phyloP scores from a whole-genome alignment of 768 basidiomycete genomes.

The Trichaptum fuscoviolaceum region DNA sequence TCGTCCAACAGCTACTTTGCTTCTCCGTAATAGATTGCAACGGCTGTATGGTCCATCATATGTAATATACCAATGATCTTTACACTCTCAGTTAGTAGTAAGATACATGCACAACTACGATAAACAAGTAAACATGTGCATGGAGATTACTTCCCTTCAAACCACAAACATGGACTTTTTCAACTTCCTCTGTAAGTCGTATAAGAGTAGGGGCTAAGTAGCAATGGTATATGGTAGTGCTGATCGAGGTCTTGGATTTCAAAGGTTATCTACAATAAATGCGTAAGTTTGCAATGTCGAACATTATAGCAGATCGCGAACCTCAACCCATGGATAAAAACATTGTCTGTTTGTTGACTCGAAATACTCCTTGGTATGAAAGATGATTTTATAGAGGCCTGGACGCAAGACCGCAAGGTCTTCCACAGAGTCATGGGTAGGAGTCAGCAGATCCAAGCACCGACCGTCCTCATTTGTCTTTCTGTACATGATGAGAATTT shows the following conservation, averaged over 20 bases:
- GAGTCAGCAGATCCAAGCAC: slow-evolving; percentile 63
- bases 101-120: not conserved
- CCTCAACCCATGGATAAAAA: slow-evolving; percentile 93
- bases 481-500: slow-evolving; percentile 33
- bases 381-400: slow-evolving; percentile 80
- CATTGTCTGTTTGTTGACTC: slow-evolving; percentile 53
- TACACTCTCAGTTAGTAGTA: slow-evolving; percentile 7
- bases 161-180: not conserved
- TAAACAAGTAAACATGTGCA: not conserved
- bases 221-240: slow-evolving; percentile 88
- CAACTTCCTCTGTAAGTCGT: slow-evolving; percentile 92
- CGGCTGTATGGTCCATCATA: not conserved
- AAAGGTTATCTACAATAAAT: slow-evolving; percentile 60
- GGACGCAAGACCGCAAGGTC: slow-evolving; percentile 33
- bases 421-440: slow-evolving; percentile 43
- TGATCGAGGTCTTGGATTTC: slow-evolving; percentile 63
- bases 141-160: not conserved
- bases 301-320: slow-evolving; percentile 25
- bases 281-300: slow-evolving; percentile 1
- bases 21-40: not conserved
- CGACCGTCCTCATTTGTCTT: slow-evolving; percentile 79
- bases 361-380: slow-evolving; percentile 82
- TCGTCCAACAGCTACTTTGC: not conserved
- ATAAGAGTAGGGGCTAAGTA: slow-evolving; percentile 87
- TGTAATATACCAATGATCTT: slow-evolving; percentile 1